Evolutionary conservation across 345 rosid species (phyloP), one percentile per base, ranked within the genome.

Genomic region (Gossypium raimondii): DNA sequence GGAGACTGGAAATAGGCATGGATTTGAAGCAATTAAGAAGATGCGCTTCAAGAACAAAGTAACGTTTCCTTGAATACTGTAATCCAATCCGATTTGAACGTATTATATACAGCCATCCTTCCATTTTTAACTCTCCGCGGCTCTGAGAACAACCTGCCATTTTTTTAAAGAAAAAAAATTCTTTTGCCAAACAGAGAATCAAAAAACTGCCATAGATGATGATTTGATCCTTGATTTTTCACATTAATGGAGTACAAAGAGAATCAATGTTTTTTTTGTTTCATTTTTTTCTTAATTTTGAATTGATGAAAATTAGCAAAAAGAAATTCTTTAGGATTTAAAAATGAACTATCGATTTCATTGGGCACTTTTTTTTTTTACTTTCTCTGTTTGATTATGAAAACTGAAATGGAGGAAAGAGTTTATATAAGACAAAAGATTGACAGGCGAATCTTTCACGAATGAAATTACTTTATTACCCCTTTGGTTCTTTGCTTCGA

Each of bases 31-130:
- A 84, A 84, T 80, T 82, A 77, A 93, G 96, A 71, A 82, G 73
- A 78, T 89, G 92, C 82, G 86, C 88, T 45, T 80, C 77, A 51
- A 92, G 93, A 78, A 92, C 81, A 78, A 94, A 89, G 84, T 89
- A 92, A 34, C 96, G 92, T 79, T 92, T 92, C 71, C 89, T 85
- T 12, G 97, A 94, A 86, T 86, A 90, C 82, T 88, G 93, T 24
- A 94, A 83, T 16, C 97, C 97, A 80, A 94, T 73, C 81, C 98
- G 82, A 60, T 89, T 90, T n/a, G 91, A 90, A 52, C 97, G 84
- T 34, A 94, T 87, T 51, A 88, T 76, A 78, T 92, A 84, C 79
- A 94, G 80, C 98, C 97, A 94, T 1, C 98, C 97, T 82, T 94
- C 98, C 97, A 90, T 90, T 73, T 78, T 80, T 68, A 82, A 82